Evolutionary conservation across 1,284 basidiomycete species (phyloP).

Genomic region (Boletus semigastroideus): DNA sequence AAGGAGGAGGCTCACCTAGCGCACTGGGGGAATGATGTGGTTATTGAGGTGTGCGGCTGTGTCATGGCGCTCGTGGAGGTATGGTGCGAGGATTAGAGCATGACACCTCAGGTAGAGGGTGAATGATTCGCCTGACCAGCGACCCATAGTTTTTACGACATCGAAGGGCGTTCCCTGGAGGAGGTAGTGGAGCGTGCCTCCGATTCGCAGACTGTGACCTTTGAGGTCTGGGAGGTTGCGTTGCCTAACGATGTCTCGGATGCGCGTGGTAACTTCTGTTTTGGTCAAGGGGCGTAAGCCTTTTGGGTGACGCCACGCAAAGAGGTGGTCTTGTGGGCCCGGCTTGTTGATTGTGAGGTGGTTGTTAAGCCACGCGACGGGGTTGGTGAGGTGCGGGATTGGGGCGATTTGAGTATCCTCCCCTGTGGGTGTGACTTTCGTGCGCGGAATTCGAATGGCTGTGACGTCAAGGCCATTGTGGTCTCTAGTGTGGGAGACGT

Average conservation of each 20-base stretch:
- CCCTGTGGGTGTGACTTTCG: accelerated
- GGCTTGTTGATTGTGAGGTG: background rate
- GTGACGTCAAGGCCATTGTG: background rate
- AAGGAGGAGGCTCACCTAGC: background rate
- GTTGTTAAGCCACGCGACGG: background rate
- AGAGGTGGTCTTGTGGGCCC: background rate
- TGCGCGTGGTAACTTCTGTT: background rate
- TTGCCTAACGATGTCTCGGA: background rate
- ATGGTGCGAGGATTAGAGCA: background rate
- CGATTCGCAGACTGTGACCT: constrained; percentile 6
- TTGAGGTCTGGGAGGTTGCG: background rate
- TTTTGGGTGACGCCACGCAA: background rate
- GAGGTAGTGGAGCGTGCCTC: constrained; percentile 2
- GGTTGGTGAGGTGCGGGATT: background rate
- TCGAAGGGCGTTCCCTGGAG: constrained; percentile 1
- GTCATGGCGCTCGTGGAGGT: background rate
- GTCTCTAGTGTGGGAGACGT: too few relatives aligned
- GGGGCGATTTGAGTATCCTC: background rate
- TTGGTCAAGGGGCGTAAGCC: background rate
- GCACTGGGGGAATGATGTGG: background rate
- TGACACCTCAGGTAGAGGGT: background rate
- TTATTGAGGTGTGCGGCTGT: background rate
- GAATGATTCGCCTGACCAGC: background rate
- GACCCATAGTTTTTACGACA: constrained; percentile 3
- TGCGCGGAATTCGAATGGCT: background rate